Conservation (phyloP, 768 basidiomycete species). For the Lanmaoa rubissima region DNA sequence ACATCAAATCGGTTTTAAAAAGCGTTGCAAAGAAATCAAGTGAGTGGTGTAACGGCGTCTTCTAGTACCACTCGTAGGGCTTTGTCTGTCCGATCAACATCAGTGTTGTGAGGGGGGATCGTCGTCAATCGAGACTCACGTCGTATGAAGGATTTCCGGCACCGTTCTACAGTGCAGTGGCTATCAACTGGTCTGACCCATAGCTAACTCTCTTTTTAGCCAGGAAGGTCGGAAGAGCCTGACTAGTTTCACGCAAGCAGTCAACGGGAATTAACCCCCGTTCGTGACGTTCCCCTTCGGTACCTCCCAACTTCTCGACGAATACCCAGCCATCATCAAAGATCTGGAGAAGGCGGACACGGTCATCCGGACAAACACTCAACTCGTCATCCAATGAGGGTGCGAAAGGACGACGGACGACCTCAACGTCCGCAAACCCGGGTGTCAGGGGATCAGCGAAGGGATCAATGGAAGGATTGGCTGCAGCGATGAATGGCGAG, state of each 20-base stretch:
- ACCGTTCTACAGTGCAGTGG: neutral
- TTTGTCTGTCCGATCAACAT: neutral
- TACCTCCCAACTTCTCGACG: slow-evolving; percentile 44
- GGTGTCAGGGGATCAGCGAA: slow-evolving; percentile 33
- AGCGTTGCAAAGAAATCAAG: neutral
- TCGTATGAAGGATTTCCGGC: neutral
- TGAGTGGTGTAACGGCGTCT: neutral
- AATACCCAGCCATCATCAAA: slow-evolving; percentile 75
- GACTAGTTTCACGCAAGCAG: slow-evolving; percentile 52
- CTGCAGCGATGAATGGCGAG: neutral
- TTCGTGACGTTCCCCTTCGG: slow-evolving; percentile 1
- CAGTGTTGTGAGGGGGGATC: neutral
- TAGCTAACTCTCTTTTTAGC: slow-evolving; percentile 47
- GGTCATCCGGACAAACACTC: slow-evolving; percentile 47
- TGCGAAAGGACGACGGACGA: slow-evolving; percentile 53
- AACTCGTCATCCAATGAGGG: slow-evolving; percentile 62
- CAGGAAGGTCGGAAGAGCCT: slow-evolving; percentile 49
- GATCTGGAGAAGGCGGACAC: slow-evolving; percentile 48
- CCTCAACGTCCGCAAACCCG: slow-evolving; percentile 44
- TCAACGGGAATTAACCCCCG: slow-evolving; percentile 68
- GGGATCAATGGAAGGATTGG: slow-evolving; percentile 29
- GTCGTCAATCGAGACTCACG: slow-evolving; percentile 2
- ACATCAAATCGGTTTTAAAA: slow-evolving; percentile 1
- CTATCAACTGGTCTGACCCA: neutral
- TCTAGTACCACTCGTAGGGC: neutral